A percentile compares a stretch with the other conserved stretches of the same genome.
Conservation (phyloP, 306 rosid genomes). For the Dicorynia guianensis region DNA sequence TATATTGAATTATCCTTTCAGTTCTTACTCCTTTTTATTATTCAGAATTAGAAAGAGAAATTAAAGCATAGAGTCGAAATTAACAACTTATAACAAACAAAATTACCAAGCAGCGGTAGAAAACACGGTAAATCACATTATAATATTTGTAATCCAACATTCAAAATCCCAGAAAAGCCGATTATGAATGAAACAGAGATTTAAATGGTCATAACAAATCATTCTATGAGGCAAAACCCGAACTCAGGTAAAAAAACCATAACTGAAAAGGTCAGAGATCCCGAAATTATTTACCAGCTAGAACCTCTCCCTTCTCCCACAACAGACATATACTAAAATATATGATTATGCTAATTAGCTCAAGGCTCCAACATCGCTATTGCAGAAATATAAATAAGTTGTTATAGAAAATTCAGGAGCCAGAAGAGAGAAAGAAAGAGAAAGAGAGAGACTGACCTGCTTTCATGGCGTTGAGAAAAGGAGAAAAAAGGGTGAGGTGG, state of each 20-base stretch:
- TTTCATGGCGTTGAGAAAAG: conserved; percentile 55
- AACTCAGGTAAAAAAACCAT: not conserved
- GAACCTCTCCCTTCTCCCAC: not conserved
- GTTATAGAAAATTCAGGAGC: conserved; percentile 1
- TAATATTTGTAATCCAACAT: not conserved
- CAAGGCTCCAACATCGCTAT: conserved; percentile 24
- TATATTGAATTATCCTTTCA: conserved; percentile 3
- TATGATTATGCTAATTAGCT: not conserved
- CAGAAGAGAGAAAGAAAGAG: conserved; percentile 42
- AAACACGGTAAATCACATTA: not conserved
- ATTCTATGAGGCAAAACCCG: not conserved
- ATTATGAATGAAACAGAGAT: not conserved
- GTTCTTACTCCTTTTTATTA: not conserved
- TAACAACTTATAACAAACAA: not conserved
- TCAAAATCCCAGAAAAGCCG: not conserved
- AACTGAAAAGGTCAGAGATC: conserved; percentile 22
- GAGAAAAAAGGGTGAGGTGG: conserved; percentile 66
- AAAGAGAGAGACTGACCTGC: conserved; percentile 65
- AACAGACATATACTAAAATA: not conserved
- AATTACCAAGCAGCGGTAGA: not conserved
- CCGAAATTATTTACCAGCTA: conserved; percentile 20
- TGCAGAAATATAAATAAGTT: conserved; percentile 31
- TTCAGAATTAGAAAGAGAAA: not conserved
- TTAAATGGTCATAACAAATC: not conserved
- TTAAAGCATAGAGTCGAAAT: conserved; percentile 2